phyloP scores from a whole-genome alignment of 345 rosid species.

The Syzygium oleosum region DNA sequence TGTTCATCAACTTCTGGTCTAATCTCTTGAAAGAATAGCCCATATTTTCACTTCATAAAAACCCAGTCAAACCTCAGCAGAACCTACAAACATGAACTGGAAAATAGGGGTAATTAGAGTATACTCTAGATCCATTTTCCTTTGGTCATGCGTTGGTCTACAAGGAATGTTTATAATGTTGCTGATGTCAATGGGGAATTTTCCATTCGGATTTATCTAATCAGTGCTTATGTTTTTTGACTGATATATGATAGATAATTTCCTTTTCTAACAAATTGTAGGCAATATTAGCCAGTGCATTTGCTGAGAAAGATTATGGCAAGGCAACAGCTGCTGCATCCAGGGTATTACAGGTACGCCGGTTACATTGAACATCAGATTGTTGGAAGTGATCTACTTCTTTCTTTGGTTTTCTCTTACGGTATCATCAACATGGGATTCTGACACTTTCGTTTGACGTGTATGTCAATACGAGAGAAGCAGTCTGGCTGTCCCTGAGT shows the following conservation, averaged over 20 bases:
- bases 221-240: not conserved
- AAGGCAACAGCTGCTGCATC: conserved; percentile 67
- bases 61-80: not conserved
- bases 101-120: not conserved
- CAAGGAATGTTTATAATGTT: not conserved
- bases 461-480: not conserved
- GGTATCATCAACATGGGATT: not conserved
- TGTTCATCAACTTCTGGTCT: not conserved
- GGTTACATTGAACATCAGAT: not conserved
- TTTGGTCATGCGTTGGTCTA: not conserved
- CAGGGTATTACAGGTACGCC: conserved; percentile 68
- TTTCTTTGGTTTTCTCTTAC: not conserved
- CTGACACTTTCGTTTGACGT: not conserved
- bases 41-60: not conserved
- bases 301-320: conserved; percentile 71
- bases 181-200: not conserved
- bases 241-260: not conserved
- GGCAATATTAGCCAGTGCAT: conserved; percentile 89
- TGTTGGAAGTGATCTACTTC: not conserved
- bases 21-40: not conserved
- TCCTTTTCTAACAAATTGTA: conserved; percentile 2
- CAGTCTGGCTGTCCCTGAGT: not conserved
- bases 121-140: not conserved
- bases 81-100: not conserved
- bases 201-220: not conserved